These are phyloP conservation scores for Clonostachys byssicola DNA, from an alignment of 2,329 filamentous ascomycete species.

Conservation along the genomic window DNA sequence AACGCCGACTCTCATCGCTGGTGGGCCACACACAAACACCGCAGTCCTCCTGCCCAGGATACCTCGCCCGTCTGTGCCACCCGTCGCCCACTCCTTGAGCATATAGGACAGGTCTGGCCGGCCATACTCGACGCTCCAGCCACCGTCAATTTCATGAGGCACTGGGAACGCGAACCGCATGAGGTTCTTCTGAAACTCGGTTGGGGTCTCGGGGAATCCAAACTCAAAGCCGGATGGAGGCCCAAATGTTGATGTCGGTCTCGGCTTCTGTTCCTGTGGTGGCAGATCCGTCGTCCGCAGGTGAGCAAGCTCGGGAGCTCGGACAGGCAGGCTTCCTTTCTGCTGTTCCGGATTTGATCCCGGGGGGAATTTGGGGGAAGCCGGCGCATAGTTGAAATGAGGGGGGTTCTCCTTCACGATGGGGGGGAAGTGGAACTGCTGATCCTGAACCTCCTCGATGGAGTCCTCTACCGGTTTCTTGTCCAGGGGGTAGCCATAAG, in stretches of 20 bases:
- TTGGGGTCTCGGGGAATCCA: conserved; percentile 79
- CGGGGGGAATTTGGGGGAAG: conserved; percentile 30
- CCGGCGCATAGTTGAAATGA: conserved; percentile 55
- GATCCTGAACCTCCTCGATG: neutral
- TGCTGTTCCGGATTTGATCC: conserved; percentile 3
- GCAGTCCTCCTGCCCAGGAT: conserved; percentile 78
- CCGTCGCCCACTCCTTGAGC: conserved; percentile 75
- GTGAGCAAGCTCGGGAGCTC: conserved; percentile 52
- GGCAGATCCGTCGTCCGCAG: conserved; percentile 41
- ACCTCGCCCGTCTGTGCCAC: conserved; percentile 60
- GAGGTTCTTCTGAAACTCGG: conserved; percentile 81
- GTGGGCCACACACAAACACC: conserved; percentile 89
- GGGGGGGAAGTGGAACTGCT: conserved; percentile 55
- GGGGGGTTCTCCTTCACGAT: conserved; percentile 43
- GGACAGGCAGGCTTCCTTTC: conserved; percentile 18
- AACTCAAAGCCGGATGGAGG: conserved; percentile 67
- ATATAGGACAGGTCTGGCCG: conserved; percentile 84
- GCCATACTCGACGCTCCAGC: conserved; percentile 91
- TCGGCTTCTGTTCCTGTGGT: conserved; percentile 19
- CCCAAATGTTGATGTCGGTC: conserved; percentile 53
- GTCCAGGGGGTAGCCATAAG: conserved; percentile 39
- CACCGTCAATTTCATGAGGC: conserved; percentile 64
- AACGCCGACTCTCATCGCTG: conserved; percentile 82
- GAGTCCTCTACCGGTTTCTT: conserved; percentile 18
- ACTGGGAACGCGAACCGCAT: conserved; percentile 87